Evolutionary conservation across 768 basidiomycete species (phyloP), one percentile per base, ranked within the genome.

Genomic region (Podaxis rugospora): DNA sequence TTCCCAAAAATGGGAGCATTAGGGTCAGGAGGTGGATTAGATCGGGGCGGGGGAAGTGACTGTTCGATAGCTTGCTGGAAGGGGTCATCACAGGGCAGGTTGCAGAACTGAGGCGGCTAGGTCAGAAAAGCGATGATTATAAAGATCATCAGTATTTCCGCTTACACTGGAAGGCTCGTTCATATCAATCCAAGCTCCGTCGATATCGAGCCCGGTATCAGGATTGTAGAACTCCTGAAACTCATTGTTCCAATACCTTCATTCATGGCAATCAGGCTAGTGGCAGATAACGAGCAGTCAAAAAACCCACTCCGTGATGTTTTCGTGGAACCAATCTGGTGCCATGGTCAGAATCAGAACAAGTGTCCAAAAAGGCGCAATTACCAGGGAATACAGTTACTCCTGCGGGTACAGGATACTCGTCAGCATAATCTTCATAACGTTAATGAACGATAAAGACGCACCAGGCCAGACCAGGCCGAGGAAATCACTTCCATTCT

Each of bases 161-260:
- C 81, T 25, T 64, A 88, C 87, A 62, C 80, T 89, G 2, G 86
- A 70, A 5, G 88, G 88, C 62, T 89, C 88, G 67, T 90, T 89
- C 87, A 87, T 88, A 64, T 88, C 86, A 25, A 89, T 88, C 89
- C 88, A 90, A 16, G 80, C 80, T 9, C 87, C 88, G 63, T 88
- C 86, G 32, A 88, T 88, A 59, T 88, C 83, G 7, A 90, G 62
- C 1, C 86, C 86, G 0, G 70, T 77, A 11, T 75, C 62, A 0
- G 83, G 76, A 62, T 73, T 75, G 67, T 84, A 87, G 71, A 89
- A 87, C 5, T 74, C 52, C 28, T 74, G 61, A 69, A 87, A 88
- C 62, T 89, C 86, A 42, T 78, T 80, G 2, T 72, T 81, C 89
- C 89, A 90, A 66, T 79, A 86, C 27, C 84, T 85, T 42, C 4